Evolutionary conservation across 106 monocot genomes (phyloP).

Genomic region (Acorus calamus): DNA sequence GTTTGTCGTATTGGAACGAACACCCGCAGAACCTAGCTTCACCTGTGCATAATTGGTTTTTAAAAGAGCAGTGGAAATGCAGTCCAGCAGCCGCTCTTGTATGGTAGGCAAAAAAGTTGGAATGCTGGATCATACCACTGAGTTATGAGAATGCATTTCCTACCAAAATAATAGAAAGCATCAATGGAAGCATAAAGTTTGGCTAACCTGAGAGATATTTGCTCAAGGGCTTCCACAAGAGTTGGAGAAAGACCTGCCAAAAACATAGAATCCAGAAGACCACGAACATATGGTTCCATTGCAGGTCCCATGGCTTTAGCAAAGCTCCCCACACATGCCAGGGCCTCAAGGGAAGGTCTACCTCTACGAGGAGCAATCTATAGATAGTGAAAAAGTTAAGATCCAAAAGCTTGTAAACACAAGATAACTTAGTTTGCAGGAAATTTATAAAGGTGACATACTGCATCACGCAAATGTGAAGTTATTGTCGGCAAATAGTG

Average conservation of each 20-base stretch:
- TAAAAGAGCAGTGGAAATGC: slow-evolving; percentile 67
- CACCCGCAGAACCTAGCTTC: slow-evolving; percentile 24
- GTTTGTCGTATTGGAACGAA: slow-evolving; percentile 29
- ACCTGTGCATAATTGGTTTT: slow-evolving; percentile 46
- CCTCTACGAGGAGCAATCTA: slow-evolving; percentile 98
- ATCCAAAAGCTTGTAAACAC: background rate
- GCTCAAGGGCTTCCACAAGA: slow-evolving; percentile 75
- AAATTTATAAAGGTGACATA: slow-evolving; percentile 28
- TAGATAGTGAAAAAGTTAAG: slow-evolving; percentile 1
- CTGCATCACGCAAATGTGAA: slow-evolving; percentile 76
- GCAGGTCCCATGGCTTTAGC: slow-evolving; percentile 76
- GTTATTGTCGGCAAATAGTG: slow-evolving; percentile 81
- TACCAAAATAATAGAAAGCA: no score
- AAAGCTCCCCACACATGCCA: slow-evolving; percentile 90
- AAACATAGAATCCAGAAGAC: slow-evolving; percentile 81
- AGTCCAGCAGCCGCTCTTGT: slow-evolving; percentile 83
- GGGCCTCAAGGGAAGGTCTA: slow-evolving; percentile 82
- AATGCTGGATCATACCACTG: slow-evolving; percentile 34
- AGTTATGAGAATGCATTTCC: no score
- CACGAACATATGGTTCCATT: slow-evolving; percentile 89
- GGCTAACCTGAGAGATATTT: slow-evolving; percentile 61
- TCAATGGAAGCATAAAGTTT: slow-evolving; percentile 1
- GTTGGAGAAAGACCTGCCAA: slow-evolving; percentile 58
- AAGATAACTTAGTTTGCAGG: background rate
- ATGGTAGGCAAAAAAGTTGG: slow-evolving; percentile 73